A percentile compares a stretch with the other conserved stretches of the same genome.
phyloP scores from a whole-genome alignment of 352 stramenopile species.

The Pythium dissimile region DNA sequence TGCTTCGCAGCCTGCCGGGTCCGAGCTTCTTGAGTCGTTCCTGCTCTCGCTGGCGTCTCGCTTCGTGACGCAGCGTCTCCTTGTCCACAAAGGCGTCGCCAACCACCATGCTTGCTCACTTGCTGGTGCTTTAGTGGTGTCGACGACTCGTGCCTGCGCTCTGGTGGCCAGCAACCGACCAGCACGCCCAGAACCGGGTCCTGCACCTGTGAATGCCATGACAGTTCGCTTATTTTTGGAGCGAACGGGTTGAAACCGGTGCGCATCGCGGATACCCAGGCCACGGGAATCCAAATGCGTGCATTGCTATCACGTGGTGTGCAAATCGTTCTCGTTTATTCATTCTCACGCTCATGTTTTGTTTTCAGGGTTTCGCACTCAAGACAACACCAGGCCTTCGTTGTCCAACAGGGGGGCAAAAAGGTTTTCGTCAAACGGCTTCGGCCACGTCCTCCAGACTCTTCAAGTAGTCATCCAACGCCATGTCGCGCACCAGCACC shows the following conservation, averaged over 20 bases:
- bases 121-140: background rate
- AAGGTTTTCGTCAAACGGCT: slow-evolving; percentile 28
- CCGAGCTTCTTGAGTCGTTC: slow-evolving; percentile 69
- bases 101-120: background rate
- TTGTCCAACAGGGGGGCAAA: background rate
- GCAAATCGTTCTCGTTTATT: background rate
- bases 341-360: slow-evolving; percentile 3
- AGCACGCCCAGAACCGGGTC: background rate
- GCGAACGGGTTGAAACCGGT: background rate
- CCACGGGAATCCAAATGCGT: no score
- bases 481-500: slow-evolving; percentile 84
- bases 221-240: slow-evolving; percentile 5
- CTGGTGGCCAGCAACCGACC: background rate
- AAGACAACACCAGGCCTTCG: background rate
- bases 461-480: slow-evolving; percentile 72
- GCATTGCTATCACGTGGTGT: no score
- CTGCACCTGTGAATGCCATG: background rate
- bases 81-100: slow-evolving; percentile 27
- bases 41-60: slow-evolving; percentile 54
- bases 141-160: no score
- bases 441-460: slow-evolving; percentile 58
- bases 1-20: slow-evolving; percentile 56
- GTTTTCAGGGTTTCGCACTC: background rate
- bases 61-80: slow-evolving; percentile 54
- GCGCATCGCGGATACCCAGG: background rate